Conservation (phyloP, 495 filamentous ascomycete genomes). For the Penicillium pancosmium region DNA sequence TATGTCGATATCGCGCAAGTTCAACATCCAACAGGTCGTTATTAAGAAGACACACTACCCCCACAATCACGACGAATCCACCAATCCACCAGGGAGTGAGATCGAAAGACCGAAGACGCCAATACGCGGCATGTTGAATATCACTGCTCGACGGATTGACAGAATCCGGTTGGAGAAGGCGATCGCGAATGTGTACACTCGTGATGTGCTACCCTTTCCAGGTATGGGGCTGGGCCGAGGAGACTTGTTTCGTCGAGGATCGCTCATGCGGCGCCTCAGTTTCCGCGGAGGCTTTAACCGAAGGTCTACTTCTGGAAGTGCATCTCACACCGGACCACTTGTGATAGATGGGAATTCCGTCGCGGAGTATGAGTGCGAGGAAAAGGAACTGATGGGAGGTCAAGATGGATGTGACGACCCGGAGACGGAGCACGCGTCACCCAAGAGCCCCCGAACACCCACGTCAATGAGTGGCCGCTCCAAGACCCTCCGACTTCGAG, state of each 20-base stretch:
- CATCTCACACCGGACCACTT: constrained; percentile 13
- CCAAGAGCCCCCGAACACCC: constrained; percentile 14
- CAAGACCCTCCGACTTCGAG: constrained; percentile 22
- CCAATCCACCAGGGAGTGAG: constrained; percentile 26
- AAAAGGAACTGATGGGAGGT: constrained; percentile 13
- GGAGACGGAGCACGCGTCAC: constrained; percentile 14
- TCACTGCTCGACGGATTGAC: constrained; percentile 70
- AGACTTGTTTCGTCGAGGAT: constrained; percentile 65
- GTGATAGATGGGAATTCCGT: constrained; percentile 17
- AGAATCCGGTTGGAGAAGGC: constrained; percentile 75
- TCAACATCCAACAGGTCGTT: constrained; percentile 67
- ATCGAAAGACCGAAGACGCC: constrained; percentile 36
- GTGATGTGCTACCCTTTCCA: constrained; percentile 81
- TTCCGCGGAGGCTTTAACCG: constrained; percentile 33
- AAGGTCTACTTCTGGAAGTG: constrained; percentile 38
- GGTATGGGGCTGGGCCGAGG: constrained; percentile 71
- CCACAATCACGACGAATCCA: constrained; percentile 51
- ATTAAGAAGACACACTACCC: constrained; percentile 85
- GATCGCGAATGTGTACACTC: constrained; percentile 81
- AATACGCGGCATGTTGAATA: constrained; percentile 22
- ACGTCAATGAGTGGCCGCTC: constrained; percentile 20
- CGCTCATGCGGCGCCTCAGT: constrained; percentile 83
- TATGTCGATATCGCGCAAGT: constrained; percentile 65
- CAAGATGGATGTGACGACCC: constrained; percentile 19
- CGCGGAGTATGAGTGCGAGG: constrained; percentile 21